Conservation (phyloP, 768 basidiomycete species). For the Sarcodon aspratus region DNA sequence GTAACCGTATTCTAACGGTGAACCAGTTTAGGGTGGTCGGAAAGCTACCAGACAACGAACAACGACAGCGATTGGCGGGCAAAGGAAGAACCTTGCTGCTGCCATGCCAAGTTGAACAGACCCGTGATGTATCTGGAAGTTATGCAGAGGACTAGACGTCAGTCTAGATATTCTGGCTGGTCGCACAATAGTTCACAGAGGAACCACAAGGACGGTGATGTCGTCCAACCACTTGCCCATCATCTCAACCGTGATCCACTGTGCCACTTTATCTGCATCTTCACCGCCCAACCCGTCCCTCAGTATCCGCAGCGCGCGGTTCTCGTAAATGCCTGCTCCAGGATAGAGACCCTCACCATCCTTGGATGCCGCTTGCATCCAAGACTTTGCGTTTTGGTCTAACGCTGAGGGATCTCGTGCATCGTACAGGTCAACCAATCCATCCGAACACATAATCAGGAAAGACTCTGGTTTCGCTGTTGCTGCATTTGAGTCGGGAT, state of each 20-base stretch:
- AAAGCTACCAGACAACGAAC: too few species aligned
- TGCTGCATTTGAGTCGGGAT: neutral
- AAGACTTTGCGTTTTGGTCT: conserved; percentile 17
- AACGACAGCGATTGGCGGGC: too few species aligned
- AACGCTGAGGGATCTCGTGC: conserved; percentile 7
- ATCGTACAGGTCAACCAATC: conserved; percentile 29
- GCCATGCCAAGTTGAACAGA: too few species aligned
- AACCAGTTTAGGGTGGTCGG: too few species aligned
- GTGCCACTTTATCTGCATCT: conserved; percentile 26
- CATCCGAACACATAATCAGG: conserved; percentile 35
- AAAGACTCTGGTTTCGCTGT: conserved; percentile 13
- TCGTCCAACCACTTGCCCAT: conserved; percentile 41
- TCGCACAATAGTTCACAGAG: too few species aligned
- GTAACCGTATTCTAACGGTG: too few species aligned
- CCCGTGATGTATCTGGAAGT: too few species aligned
- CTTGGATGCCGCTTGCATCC: conserved; percentile 18
- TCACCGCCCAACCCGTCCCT: conserved; percentile 32
- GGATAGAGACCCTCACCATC: conserved; percentile 1
- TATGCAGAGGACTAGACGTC: too few species aligned
- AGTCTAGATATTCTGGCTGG: too few species aligned
- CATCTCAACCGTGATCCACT: conserved; percentile 36
- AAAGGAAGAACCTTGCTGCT: too few species aligned
- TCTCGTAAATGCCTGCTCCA: conserved; percentile 8
- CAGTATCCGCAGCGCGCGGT: conserved; percentile 29
- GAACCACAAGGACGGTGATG: conserved; percentile 28